Evolutionary conservation across 371 early-diverging fungal species (phyloP), one percentile per base, ranked within the genome.

Genomic region (Mortierella sp.): DNA sequence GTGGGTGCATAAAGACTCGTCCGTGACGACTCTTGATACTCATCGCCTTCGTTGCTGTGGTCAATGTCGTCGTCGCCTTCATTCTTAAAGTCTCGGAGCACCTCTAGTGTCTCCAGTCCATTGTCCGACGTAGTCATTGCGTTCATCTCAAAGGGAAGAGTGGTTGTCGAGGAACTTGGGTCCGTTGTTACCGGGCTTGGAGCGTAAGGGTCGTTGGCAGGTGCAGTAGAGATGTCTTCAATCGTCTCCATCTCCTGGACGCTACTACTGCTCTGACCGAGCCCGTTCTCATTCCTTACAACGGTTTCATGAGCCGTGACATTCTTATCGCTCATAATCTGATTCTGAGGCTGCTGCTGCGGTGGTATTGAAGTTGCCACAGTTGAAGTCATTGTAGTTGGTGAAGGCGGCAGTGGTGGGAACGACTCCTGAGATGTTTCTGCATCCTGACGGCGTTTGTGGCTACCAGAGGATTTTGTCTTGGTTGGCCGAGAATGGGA

Each of bases 381-480:
- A 23, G 19, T 21, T 12, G 53, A 19, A 23, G 23, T 53, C 1
- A 26, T 9, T 53, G 23, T 53, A 9, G 53, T 26, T 23, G 21
- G 11, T 12, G 53, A 53, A 23, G 16, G 19, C 21, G 53, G 53
- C 21, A 19, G 19, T 9, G 53, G 26, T 26, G 53, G 26, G 1
- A 26, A 21, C 21, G 53, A 37, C 37, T 37, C 37, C 37, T 37
- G 37, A 37, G 19, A 14, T 44, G 21, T 9, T 44, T 44, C 44
- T 30, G 15, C 59, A 23, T 23, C 45, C 59, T 52, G 60, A 60
- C 70, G 30, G 65, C 62, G 60, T 53, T 62, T 53, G 9, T 53
- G 12, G 53, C 21, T 53, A 3, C 53, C 21, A 21, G 53, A 19
- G 16, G 23, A 19, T 19, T 45, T 19, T 26, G 43, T 46, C 37